These are phyloP conservation scores for Cordyceps tenuipes DNA, from an alignment of 2,329 filamentous ascomycete genomes.

Conservation along the genomic window DNA sequence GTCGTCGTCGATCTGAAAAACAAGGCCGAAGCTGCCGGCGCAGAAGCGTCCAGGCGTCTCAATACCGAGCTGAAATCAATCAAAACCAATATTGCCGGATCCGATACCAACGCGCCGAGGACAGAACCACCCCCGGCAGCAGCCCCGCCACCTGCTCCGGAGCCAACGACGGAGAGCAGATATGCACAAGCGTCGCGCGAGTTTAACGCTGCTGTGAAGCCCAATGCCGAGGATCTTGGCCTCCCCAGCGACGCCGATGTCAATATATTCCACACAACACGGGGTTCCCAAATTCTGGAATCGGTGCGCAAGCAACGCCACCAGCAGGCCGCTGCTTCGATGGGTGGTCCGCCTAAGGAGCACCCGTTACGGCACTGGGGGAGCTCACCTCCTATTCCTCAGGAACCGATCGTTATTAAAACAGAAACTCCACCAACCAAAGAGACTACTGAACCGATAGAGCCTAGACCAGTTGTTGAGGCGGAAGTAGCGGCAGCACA, in stretches of 20 bases:
- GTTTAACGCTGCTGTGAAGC: slow-evolving; percentile 4
- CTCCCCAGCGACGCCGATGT: slow-evolving; percentile 34
- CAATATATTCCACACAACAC: slow-evolving; percentile 40
- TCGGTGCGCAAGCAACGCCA: slow-evolving; percentile 21
- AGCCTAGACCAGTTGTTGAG: neutral
- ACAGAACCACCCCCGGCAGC: neutral
- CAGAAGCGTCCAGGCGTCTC: neutral
- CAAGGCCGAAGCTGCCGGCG: slow-evolving; percentile 12
- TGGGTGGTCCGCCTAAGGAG: slow-evolving; percentile 23
- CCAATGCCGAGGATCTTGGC: slow-evolving; percentile 22
- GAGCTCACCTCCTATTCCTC: neutral
- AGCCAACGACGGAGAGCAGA: neutral
- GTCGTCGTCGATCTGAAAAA: slow-evolving; percentile 29
- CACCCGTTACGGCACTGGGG: slow-evolving; percentile 31
- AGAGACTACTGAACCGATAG: neutral
- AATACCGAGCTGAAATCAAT: slow-evolving; percentile 1
- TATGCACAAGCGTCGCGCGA: slow-evolving; percentile 5
- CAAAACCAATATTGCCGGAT: neutral
- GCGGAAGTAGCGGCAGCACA: neutral
- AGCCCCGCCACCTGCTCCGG: neutral
- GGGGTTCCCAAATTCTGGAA: slow-evolving; percentile 37
- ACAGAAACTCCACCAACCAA: neutral
- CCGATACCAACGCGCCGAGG: neutral
- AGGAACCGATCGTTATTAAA: neutral
- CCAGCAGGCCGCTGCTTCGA: slow-evolving; percentile 10